Evolutionary conservation across 2,329 filamentous ascomycete genomes (phyloP).

Genomic region (Achaetomium macrosporum): DNA sequence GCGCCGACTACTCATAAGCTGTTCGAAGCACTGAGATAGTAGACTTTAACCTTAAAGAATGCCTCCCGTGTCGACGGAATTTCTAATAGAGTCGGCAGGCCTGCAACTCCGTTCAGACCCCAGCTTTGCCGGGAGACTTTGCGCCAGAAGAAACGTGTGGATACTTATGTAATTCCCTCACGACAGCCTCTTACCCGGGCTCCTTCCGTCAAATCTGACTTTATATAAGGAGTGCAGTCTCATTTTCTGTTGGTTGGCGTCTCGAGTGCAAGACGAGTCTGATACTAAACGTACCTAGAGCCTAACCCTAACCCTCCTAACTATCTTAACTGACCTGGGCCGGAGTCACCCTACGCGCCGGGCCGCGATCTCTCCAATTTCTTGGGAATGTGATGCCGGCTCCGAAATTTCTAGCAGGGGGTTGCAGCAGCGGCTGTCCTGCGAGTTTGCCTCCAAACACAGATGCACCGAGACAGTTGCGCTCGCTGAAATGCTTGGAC

Average conservation of each 20-base stretch:
- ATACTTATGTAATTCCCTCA: too few species aligned
- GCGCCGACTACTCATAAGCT: too few species aligned
- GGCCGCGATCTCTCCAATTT: slow-evolving; percentile 9
- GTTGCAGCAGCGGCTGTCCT: not conserved
- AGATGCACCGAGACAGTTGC: not conserved
- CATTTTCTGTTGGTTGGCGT: not conserved
- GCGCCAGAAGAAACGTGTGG: too few species aligned
- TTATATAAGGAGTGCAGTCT: not conserved
- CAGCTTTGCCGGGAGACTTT: too few species aligned
- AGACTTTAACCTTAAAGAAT: too few species aligned
- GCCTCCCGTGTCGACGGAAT: too few species aligned
- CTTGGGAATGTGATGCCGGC: slow-evolving; percentile 10
- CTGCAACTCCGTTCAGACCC: too few species aligned
- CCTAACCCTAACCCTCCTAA: slow-evolving; percentile 11
- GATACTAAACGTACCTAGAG: not conserved
- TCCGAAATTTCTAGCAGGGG: slow-evolving; percentile 11
- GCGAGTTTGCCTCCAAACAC: not conserved
- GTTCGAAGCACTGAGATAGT: too few species aligned
- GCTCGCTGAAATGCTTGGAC: not conserved
- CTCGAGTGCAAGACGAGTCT: not conserved
- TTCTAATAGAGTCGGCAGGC: too few species aligned
- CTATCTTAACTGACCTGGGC: slow-evolving; percentile 2
- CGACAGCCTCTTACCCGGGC: too few species aligned
- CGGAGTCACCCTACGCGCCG: slow-evolving; percentile 13
- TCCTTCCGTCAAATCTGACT: too few species aligned